phyloP scores from a whole-genome alignment of 1,139 yeast species.

The Lodderomyces parapsilosis region DNA sequence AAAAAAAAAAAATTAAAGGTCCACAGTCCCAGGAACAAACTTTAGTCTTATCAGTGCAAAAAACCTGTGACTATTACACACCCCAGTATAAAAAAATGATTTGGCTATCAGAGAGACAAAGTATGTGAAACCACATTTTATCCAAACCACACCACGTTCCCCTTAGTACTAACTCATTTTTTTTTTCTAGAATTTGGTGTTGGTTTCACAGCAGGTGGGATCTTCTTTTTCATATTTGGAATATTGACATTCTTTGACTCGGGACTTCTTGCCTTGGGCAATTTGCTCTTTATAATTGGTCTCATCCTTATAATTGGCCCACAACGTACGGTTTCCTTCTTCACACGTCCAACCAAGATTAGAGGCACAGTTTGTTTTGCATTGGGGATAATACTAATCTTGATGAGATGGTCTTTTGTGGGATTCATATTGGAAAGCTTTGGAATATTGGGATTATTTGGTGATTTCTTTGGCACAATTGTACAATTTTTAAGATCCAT shows the following conservation, averaged over 20 bases:
- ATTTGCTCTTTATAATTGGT: constrained; percentile 79
- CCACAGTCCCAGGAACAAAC: background rate
- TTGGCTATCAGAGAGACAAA: constrained; percentile 80
- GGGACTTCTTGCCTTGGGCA: constrained; percentile 86
- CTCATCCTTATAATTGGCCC: constrained; percentile 84
- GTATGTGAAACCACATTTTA: too few species aligned
- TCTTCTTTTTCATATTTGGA: constrained; percentile 77
- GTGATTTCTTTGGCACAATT: constrained; percentile 87
- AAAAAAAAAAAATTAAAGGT: background rate
- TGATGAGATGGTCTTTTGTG: constrained; percentile 72
- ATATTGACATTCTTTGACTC: constrained; percentile 85
- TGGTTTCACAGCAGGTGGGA: constrained; percentile 87
- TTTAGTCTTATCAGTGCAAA: background rate
- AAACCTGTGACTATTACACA: background rate
- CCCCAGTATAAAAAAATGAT: constrained; percentile 38
- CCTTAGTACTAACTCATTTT: constrained; percentile 1
- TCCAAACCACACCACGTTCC: background rate
- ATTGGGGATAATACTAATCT: constrained; percentile 71
- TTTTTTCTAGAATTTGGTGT: constrained; percentile 74
- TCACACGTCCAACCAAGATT: constrained; percentile 82
- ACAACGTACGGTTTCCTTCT: constrained; percentile 77
- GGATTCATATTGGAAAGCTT: constrained; percentile 85
- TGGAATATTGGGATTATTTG: constrained; percentile 87
- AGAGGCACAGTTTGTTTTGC: constrained; percentile 82
- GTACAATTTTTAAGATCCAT: constrained; percentile 85